Evolutionary conservation across 495 filamentous ascomycete genomes (phyloP).

Genomic region (Penicillium lagena): DNA sequence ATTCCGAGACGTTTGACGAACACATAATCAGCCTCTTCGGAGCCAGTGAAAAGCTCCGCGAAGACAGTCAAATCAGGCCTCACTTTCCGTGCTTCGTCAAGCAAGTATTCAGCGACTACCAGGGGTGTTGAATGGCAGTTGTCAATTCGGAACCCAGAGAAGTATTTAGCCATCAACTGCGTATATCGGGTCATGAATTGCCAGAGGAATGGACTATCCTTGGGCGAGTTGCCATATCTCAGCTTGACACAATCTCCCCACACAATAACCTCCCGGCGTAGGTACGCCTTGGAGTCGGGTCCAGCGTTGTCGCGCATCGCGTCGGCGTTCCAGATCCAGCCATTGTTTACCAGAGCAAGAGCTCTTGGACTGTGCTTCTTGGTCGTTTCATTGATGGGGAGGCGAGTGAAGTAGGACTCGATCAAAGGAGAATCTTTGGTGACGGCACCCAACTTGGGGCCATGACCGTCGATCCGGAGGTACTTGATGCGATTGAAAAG

Average conservation of each 20-base stretch:
- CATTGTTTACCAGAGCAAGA: constrained; percentile 87
- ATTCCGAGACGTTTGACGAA: constrained; percentile 91
- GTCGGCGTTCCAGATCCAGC: constrained; percentile 98
- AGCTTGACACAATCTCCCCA: constrained; percentile 99
- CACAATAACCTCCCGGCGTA: constrained; percentile 90
- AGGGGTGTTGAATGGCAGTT: constrained; percentile 97
- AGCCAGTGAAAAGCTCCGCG: constrained; percentile 94
- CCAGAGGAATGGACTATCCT: constrained; percentile 94
- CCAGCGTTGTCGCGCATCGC: constrained; percentile 92
- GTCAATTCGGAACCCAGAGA: constrained; percentile 92
- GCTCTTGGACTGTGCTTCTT: constrained; percentile 68
- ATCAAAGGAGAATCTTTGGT: constrained; percentile 72
- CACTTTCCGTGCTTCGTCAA: constrained; percentile 85
- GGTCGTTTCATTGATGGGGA: constrained; percentile 74
- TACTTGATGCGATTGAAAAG: constrained; percentile 93
- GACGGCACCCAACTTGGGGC: constrained; percentile 81
- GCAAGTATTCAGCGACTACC: constrained; percentile 84
- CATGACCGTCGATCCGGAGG: constrained; percentile 80
- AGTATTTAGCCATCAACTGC: constrained; percentile 89
- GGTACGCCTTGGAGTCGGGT: constrained; percentile 77
- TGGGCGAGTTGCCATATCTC: constrained; percentile 71
- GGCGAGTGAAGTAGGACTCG: constrained; percentile 91
- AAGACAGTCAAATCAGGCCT: constrained; percentile 86
- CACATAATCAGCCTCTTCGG: constrained; percentile 90
- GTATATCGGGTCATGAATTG: constrained; percentile 92